Evolutionary conservation across 306 rosid genomes (phyloP).

Genomic region (Geum urbanum): DNA sequence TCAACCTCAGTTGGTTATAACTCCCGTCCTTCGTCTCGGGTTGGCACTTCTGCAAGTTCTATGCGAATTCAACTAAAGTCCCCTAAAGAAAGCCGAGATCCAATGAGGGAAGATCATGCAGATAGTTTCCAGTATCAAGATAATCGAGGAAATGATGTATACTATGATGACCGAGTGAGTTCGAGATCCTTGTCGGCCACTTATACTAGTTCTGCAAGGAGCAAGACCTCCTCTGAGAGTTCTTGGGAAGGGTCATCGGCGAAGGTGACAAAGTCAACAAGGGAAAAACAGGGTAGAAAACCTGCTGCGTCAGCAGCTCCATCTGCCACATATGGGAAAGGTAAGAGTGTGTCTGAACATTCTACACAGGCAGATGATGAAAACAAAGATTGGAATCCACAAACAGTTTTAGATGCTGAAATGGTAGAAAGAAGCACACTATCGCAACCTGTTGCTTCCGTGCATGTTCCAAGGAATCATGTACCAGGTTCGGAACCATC

Average conservation of each 20-base stretch:
- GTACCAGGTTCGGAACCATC: constrained; percentile 58
- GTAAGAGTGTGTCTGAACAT: constrained; percentile 60
- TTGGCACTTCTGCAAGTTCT: constrained; percentile 44
- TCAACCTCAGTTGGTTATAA: constrained; percentile 72
- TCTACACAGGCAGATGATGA: constrained; percentile 63
- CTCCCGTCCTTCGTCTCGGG: constrained; percentile 40
- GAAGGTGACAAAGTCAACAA: constrained; percentile 67
- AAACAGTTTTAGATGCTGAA: constrained; percentile 43
- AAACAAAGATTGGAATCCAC: constrained; percentile 59
- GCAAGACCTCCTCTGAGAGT: constrained; percentile 76
- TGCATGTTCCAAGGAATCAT: constrained; percentile 59
- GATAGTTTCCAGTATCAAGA: constrained; percentile 70
- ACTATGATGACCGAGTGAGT: constrained; percentile 63
- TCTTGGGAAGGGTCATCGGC: constrained; percentile 85
- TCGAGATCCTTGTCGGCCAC: constrained; percentile 44
- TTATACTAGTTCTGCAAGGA: constrained; percentile 50
- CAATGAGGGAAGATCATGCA: constrained; percentile 42
- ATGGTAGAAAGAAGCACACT: constrained; percentile 51
- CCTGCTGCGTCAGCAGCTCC: constrained; percentile 34
- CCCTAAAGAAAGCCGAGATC: constrained; percentile 50
- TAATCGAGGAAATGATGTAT: constrained; percentile 54
- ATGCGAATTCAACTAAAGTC: constrained; percentile 48
- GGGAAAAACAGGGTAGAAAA: constrained; percentile 69
- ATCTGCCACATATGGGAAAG: constrained; percentile 51
- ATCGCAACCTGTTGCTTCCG: constrained; percentile 36